These are phyloP conservation scores for Fusarium robinianum DNA, from an alignment of 2,329 filamentous ascomycete species.

Conservation along the genomic window DNA sequence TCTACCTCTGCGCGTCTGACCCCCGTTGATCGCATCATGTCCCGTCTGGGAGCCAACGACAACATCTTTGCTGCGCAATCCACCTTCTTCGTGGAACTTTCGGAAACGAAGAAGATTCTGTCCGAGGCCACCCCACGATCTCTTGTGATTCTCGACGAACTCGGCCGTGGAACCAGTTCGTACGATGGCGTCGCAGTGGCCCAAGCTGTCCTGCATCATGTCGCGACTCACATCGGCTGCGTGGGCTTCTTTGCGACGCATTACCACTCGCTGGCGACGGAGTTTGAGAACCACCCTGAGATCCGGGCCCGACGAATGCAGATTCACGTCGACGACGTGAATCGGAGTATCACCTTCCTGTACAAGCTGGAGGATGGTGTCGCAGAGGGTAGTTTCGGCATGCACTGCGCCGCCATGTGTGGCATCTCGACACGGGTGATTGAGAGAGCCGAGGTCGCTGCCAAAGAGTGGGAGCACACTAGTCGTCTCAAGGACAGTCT, in stretches of 20 bases:
- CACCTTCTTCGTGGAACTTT: conserved; percentile 97
- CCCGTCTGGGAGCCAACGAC: conserved; percentile 93
- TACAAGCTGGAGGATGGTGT: conserved; percentile 94
- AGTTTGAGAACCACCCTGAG: conserved; percentile 89
- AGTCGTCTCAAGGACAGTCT: conserved; percentile 86
- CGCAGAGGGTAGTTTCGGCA: conserved; percentile 95
- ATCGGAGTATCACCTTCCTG: conserved; percentile 89
- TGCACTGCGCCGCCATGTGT: conserved; percentile 99
- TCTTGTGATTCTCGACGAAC: conserved; percentile 93
- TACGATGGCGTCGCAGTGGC: conserved; percentile 97
- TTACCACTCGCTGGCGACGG: conserved; percentile 90
- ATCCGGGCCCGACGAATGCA: conserved; percentile 88
- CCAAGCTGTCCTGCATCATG: conserved; percentile 94
- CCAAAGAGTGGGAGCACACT: conserved; percentile 93
- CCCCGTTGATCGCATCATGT: conserved; percentile 97
- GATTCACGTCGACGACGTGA: conserved; percentile 85
- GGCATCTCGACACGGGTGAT: conserved; percentile 85
- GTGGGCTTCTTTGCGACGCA: conserved; percentile 97
- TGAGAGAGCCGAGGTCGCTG: conserved; percentile 83
- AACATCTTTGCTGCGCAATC: conserved; percentile 98
- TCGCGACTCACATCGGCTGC: conserved; percentile 90
- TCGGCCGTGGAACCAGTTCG: conserved; percentile 90
- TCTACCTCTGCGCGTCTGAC: conserved; percentile 81
- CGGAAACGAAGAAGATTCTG: conserved; percentile 97
- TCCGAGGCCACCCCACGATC: conserved; percentile 92